These are phyloP conservation scores for Plenodomus tracheiphilus DNA, from an alignment of 2,329 filamentous ascomycete genomes.

Conservation along the genomic window DNA sequence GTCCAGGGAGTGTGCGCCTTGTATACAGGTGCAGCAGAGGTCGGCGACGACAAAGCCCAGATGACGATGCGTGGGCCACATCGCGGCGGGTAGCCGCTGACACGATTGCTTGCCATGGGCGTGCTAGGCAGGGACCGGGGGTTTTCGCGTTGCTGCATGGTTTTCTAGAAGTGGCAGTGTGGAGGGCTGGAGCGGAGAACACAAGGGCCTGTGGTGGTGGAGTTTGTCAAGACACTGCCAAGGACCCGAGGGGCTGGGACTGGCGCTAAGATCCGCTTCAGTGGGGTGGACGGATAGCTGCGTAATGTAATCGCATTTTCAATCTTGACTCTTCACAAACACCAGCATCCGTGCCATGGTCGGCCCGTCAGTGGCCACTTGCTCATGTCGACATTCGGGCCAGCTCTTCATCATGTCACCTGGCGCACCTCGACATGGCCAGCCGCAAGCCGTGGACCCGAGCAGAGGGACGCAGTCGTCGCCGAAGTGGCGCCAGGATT, in stretches of 20 bases:
- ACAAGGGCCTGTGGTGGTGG: background rate
- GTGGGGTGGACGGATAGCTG: background rate
- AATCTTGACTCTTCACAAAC: background rate
- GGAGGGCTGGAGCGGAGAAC: background rate
- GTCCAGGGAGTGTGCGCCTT: conserved; percentile 6
- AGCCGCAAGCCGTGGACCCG: background rate
- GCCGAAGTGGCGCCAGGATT: background rate
- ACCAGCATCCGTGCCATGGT: background rate
- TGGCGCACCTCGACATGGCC: background rate
- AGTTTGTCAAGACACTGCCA: background rate
- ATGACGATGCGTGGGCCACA: conserved; percentile 13
- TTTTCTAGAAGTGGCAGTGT: background rate
- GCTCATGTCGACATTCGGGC: background rate
- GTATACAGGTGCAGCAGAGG: conserved; percentile 6
- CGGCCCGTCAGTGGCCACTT: background rate
- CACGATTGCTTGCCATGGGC: conserved; percentile 3
- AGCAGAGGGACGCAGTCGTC: background rate
- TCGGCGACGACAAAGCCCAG: conserved; percentile 19
- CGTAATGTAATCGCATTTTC: background rate
- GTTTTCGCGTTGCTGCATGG: background rate
- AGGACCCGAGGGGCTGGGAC: background rate
- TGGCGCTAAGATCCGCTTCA: background rate
- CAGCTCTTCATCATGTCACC: background rate
- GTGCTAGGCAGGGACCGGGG: background rate
- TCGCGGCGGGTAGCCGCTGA: conserved; percentile 14